phyloP scores from a whole-genome alignment of 257 asterid species.

The Pogostemon cablin region DNA sequence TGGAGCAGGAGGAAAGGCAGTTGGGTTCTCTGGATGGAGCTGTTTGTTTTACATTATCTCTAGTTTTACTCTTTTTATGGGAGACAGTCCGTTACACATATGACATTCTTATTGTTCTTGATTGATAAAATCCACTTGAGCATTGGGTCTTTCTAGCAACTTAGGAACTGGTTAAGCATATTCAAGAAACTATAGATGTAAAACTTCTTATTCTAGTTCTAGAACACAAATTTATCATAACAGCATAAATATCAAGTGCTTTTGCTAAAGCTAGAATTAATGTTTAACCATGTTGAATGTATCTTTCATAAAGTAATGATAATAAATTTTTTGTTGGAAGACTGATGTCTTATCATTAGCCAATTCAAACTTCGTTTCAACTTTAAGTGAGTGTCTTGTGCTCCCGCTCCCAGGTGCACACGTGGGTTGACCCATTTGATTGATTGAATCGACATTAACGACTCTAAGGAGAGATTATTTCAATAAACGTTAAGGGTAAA shows the following conservation, averaged over 20 bases:
- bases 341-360: conserved; percentile 6
- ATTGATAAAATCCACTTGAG: neutral
- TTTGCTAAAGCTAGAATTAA: conserved; percentile 3
- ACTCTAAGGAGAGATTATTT: no score
- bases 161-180: neutral
- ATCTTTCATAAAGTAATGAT: neutral
- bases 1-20: conserved; percentile 6
- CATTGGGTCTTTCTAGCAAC: neutral
- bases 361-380: neutral
- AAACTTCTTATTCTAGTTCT: conserved; percentile 5
- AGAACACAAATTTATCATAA: conserved; percentile 1
- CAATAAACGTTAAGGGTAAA: no score
- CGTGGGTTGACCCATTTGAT: no score
- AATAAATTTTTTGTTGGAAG: neutral
- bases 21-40: conserved; percentile 1
- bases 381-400: neutral
- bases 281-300: neutral
- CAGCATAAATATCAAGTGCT: conserved; percentile 24
- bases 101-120: neutral
- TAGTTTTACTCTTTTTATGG: neutral
- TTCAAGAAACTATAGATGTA: conserved; percentile 6
- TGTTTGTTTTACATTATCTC: conserved; percentile 7
- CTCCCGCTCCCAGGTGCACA: no score
- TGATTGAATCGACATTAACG: no score
- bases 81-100: neutral